Evolutionary conservation across 345 rosid species (phyloP).

Genomic region (Populus pruinosa): DNA sequence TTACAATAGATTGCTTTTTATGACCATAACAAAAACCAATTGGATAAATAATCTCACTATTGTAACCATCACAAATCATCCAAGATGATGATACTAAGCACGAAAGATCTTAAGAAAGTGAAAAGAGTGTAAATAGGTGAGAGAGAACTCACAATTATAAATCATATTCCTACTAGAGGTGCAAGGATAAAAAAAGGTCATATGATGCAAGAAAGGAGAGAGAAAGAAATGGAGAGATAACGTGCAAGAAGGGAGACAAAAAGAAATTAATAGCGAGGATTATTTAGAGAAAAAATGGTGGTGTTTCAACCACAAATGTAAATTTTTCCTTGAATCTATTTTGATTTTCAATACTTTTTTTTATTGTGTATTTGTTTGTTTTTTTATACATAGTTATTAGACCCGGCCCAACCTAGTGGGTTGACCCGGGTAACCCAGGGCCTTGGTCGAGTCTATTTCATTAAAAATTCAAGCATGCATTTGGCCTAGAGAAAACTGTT

Average conservation of each 20-base stretch:
- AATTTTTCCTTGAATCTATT: slow-evolving; percentile 21
- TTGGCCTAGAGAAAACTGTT: too few relatives aligned
- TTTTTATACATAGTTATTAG: neutral
- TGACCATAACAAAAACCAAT: slow-evolving; percentile 44
- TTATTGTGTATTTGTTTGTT: neutral
- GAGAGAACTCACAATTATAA: slow-evolving; percentile 32
- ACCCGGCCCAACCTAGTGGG: accelerated
- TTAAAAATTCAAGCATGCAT: too few relatives aligned
- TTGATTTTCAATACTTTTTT: neutral
- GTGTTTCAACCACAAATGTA: slow-evolving; percentile 40
- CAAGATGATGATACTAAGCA: slow-evolving; percentile 29
- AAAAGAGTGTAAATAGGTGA: slow-evolving; percentile 13
- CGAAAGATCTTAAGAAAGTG: slow-evolving; percentile 33
- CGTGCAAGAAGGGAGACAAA: slow-evolving; percentile 15
- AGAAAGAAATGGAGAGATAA: slow-evolving; percentile 23
- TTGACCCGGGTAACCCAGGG: accelerated
- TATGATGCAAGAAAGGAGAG: slow-evolving; percentile 35
- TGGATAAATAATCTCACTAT: slow-evolving; percentile 38
- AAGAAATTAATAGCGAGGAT: slow-evolving; percentile 39
- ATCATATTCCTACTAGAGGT: slow-evolving; percentile 1
- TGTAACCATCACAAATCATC: slow-evolving; percentile 16
- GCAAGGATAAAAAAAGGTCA: slow-evolving; percentile 23
- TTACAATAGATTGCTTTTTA: slow-evolving; percentile 39
- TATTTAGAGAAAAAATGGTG: slow-evolving; percentile 12
- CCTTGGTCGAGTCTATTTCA: too few relatives aligned